phyloP scores from a whole-genome alignment of 768 basidiomycete genomes.

The Cyclocybe aegerita region DNA sequence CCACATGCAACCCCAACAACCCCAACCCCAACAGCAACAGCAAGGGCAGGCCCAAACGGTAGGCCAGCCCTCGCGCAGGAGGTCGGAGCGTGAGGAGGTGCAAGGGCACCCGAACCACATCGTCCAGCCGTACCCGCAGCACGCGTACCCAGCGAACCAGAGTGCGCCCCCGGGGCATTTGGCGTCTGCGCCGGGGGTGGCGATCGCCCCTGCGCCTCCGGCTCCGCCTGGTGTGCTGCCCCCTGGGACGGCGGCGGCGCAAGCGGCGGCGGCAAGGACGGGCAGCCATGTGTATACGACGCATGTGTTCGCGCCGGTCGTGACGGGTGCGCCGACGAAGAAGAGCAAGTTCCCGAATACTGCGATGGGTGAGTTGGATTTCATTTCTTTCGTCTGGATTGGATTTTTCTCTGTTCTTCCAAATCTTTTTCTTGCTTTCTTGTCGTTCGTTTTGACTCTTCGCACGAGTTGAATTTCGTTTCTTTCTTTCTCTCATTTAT shows the following conservation, averaged over 20 bases:
- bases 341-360: slow-evolving; percentile 50
- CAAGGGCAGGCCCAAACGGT: background rate
- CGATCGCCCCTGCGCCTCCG: background rate
- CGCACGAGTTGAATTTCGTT: no score
- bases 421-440: slow-evolving; percentile 5
- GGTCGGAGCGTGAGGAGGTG: no score
- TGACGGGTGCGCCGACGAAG: slow-evolving; percentile 72
- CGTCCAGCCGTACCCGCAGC: slow-evolving; percentile 6
- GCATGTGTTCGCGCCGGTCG: slow-evolving; percentile 71
- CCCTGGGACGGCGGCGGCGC: slow-evolving; percentile 14
- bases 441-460: slow-evolving; percentile 1
- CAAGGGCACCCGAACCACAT: background rate
- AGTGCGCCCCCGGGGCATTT: slow-evolving; percentile 1
- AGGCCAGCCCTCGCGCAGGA: no score
- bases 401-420: background rate
- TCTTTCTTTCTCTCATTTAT: no score
- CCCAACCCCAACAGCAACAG: slow-evolving; percentile 13
- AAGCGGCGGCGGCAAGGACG: slow-evolving; percentile 23
- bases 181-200: no score
- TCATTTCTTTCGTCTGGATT: slow-evolving; percentile 9
- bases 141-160: slow-evolving; percentile 16
- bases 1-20: slow-evolving; percentile 7
- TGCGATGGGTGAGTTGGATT: slow-evolving; percentile 9
- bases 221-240: background rate
- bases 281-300: slow-evolving; percentile 50